Conservation (phyloP, 192 early-diverging fungal genomes). For the Phlyctochytrium planicorne region DNA sequence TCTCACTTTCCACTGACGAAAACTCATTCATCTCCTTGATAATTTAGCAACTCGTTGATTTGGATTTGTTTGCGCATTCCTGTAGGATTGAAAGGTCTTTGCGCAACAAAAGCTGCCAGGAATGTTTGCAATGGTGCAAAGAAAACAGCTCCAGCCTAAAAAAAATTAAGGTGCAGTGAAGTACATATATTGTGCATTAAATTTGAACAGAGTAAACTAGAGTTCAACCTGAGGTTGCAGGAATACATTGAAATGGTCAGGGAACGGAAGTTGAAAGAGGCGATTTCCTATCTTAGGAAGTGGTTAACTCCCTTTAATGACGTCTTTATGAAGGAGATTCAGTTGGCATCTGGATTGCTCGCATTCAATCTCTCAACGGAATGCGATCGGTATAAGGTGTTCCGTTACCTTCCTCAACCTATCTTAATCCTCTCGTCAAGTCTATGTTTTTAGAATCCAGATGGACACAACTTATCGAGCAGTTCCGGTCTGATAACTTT, state of each 20-base stretch:
- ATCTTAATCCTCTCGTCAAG: too few species aligned
- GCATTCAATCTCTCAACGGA: conserved; percentile 75
- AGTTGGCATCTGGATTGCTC: conserved; percentile 87
- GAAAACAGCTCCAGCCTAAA: conserved; percentile 87
- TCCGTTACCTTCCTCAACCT: too few species aligned
- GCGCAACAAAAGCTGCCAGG: conserved; percentile 72
- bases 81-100: conserved; percentile 80
- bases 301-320: conserved; percentile 76
- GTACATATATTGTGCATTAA: not conserved
- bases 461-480: conserved; percentile 75
- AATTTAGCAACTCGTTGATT: conserved; percentile 78
- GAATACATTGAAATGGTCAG: conserved; percentile 91
- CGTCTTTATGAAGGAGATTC: conserved; percentile 74
- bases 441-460: conserved; percentile 65
- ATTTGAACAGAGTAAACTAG: conserved; percentile 77
- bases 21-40: not conserved
- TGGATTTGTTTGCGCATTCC: conserved; percentile 85
- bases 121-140: conserved; percentile 90
- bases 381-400: conserved; percentile 84
- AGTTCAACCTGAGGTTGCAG: conserved; percentile 94
- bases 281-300: conserved; percentile 85
- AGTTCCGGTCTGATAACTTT: conserved; percentile 86
- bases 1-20: not conserved
- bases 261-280: conserved; percentile 59
- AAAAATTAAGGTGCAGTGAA: conserved; percentile 74